Conservation (phyloP, 2,329 filamentous ascomycete genomes). For the Neonectria magnoliae region DNA sequence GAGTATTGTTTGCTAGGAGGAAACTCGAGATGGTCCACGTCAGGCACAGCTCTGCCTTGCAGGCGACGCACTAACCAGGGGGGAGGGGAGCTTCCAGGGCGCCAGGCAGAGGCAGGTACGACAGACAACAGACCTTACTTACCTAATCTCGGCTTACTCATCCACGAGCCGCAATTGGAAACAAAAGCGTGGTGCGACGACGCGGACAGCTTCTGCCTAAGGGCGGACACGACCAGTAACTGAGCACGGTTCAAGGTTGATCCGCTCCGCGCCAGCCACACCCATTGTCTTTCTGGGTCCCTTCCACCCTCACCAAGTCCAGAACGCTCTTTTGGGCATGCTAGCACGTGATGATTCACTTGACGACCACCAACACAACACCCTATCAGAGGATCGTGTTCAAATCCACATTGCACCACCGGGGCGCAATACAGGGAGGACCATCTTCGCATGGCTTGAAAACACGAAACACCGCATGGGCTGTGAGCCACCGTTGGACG, state of each 20-base stretch:
- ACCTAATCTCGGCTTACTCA: slow-evolving; percentile 37
- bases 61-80: slow-evolving; percentile 41
- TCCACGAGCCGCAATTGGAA: slow-evolving; percentile 8
- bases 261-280: not conserved
- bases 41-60: slow-evolving; percentile 56
- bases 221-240: not conserved
- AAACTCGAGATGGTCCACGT: slow-evolving; percentile 55
- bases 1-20: slow-evolving; percentile 39
- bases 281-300: too few relatives aligned
- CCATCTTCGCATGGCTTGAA: not conserved
- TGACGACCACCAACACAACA: not conserved
- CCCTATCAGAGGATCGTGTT: not conserved
- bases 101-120: slow-evolving; percentile 30
- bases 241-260: not conserved
- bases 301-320: too few relatives aligned
- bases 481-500: not conserved
- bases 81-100: slow-evolving; percentile 28
- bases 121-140: slow-evolving; percentile 30
- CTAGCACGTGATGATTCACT: not conserved
- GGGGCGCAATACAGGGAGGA: not conserved
- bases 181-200: slow-evolving; percentile 11
- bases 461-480: slow-evolving; percentile 2
- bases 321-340: not conserved
- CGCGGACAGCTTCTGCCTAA: slow-evolving; percentile 19
- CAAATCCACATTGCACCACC: not conserved